Base-by-base conservation (phyloP, 1,139 yeast genomes). In the Hemisphaericaspora xylanilytica region DNA sequence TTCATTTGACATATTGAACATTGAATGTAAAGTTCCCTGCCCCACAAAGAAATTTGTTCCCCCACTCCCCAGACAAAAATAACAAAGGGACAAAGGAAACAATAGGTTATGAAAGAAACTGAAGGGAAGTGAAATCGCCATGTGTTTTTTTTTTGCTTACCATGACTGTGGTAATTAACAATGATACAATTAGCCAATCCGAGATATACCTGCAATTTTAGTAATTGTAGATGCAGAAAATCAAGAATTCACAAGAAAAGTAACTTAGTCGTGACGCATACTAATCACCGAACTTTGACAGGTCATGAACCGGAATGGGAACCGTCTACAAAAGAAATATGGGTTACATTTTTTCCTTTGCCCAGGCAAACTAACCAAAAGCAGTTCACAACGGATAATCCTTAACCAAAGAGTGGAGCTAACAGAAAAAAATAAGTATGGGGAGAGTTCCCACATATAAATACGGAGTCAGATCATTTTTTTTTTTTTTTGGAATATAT, bases 401-500 rank as follows among this genome's bases (percentile, higher is more conserved):
- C 16, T 12, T 22, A 8, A 32, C 22, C 25, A 32, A 14, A 15
- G 14, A 32, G 8, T 20, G 5, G n/a, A n/a, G n/a, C n/a, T n/a
- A n/a, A n/a, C n/a, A n/a, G n/a, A n/a, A 22, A 31, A 31, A 31
- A 12, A 12, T 14, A 12, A 22, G 25, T 12, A 10, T 25, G 28
- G 27, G 27, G 27, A 20, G 17, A 14, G 8, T 4, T 3, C 7
- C 16, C 16, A 22, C 24, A 21, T 13, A 32, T 20, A 28, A 20
- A 20, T 20, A 20, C 21, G 8, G 21, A 25, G 27, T n/a, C 11
- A 18, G 22, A 24, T 25, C 17, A 25, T 27, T 24, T n/a, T 16
- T 32, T 17, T 32, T 32, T 32, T 17, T 25, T 15, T 25, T 32
- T 14, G 22, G n/a, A n/a, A n/a, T n/a, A n/a, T n/a, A n/a, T n/a